Conservation (phyloP, 306 rosid genomes). For the Rosa rugosa region DNA sequence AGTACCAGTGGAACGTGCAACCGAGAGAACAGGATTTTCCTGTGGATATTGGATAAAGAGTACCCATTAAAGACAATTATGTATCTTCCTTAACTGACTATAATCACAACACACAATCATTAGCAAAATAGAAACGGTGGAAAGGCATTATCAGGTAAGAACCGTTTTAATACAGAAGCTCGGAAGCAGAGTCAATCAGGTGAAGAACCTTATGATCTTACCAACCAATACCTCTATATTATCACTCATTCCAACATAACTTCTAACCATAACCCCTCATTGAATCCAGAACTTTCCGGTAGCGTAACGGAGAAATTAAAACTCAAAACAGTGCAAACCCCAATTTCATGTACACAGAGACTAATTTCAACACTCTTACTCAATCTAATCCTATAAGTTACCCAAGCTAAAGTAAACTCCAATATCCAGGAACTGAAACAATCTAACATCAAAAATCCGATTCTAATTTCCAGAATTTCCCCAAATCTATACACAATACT, state of each 20-base stretch:
- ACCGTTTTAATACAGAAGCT: background rate
- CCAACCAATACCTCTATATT: background rate
- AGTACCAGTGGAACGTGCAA: slow-evolving; percentile 29
- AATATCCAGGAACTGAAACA: background rate
- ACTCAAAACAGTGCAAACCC: too few relatives aligned
- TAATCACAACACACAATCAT: background rate
- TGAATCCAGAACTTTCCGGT: background rate
- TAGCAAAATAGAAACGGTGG: background rate
- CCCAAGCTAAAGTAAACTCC: background rate
- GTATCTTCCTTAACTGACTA: background rate
- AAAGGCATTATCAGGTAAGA: background rate
- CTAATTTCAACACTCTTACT: background rate
- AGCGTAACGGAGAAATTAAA: background rate
- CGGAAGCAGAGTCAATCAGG: background rate
- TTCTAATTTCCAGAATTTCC: background rate
- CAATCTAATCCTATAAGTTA: background rate
- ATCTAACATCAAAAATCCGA: background rate
- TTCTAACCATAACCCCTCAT: background rate
- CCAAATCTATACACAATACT: background rate
- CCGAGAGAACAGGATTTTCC: slow-evolving; percentile 41
- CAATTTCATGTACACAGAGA: background rate
- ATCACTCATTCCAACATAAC: background rate
- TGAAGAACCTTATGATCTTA: background rate
- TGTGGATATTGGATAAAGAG: slow-evolving; percentile 25
- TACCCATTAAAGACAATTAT: background rate